Evolutionary conservation across 768 basidiomycete genomes (phyloP).

Genomic region (Lactarius deliciosus): DNA sequence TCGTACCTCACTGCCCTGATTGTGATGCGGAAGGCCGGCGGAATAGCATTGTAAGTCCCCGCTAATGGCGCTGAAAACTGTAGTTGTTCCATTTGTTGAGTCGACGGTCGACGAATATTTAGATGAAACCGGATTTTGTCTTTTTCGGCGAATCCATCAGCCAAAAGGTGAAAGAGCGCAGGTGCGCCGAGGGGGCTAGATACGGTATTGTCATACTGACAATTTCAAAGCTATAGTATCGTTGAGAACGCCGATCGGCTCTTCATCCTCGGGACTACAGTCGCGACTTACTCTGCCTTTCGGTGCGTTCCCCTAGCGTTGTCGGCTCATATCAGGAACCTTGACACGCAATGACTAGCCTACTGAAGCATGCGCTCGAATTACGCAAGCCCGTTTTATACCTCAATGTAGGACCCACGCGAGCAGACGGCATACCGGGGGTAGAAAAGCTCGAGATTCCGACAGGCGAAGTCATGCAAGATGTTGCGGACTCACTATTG

Average conservation of each 20-base stretch:
- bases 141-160: conserved; percentile 92
- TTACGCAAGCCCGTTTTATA: conserved; percentile 75
- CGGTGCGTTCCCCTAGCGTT: conserved; percentile 46
- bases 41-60: conserved; percentile 55
- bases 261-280: conserved; percentile 83
- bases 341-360: conserved; percentile 40
- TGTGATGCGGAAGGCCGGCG: conserved; percentile 59
- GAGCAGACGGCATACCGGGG: conserved; percentile 69
- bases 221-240: conserved; percentile 48
- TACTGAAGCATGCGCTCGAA: conserved; percentile 78
- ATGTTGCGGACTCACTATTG: conserved; percentile 61
- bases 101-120: conserved; percentile 2
- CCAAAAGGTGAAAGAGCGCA: conserved; percentile 58
- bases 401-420: conserved; percentile 84
- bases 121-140: conserved; percentile 81
- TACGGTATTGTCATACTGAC: conserved; percentile 6
- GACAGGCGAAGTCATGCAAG: conserved; percentile 69
- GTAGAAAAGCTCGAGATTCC: conserved; percentile 79
- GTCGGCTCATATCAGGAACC: background rate
- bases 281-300: conserved; percentile 93
- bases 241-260: conserved; percentile 64
- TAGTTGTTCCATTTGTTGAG: background rate
- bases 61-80: conserved; percentile 24
- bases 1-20: conserved; percentile 72
- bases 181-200: conserved; percentile 44